Conservation (phyloP, 352 stramenopile species). For the Chrysophaeum taylorii region DNA sequence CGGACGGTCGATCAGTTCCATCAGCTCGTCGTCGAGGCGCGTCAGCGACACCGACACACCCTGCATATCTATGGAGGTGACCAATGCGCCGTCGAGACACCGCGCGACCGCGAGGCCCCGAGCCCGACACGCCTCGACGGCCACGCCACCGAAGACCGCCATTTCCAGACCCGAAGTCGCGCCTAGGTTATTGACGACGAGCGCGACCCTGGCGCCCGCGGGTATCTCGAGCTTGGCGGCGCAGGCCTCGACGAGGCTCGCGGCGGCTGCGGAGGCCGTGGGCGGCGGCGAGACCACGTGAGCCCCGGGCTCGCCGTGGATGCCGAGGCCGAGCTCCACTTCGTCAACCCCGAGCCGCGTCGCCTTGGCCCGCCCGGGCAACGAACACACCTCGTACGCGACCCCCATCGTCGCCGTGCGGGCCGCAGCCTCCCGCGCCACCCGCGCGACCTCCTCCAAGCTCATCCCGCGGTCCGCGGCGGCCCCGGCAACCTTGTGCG, state of each 20-base stretch:
- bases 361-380: constrained; percentile 67
- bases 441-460: constrained; percentile 50
- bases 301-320: constrained; percentile 78
- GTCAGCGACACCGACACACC: constrained; percentile 75
- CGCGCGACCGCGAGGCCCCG: constrained; percentile 60
- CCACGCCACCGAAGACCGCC: constrained; percentile 63
- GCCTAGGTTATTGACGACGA: constrained; percentile 94
- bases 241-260: constrained; percentile 49
- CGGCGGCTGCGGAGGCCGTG: constrained; percentile 45
- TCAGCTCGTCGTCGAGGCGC: constrained; percentile 44
- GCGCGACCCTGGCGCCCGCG: constrained; percentile 43
- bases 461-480: constrained; percentile 59
- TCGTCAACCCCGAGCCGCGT: constrained; percentile 43
- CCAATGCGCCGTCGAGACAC: constrained; percentile 78
- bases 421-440: constrained; percentile 48
- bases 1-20: constrained; percentile 41
- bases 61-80: constrained; percentile 94
- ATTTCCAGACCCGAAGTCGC: constrained; percentile 88
- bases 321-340: constrained; percentile 87
- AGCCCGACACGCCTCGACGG: constrained; percentile 23
- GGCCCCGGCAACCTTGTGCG: constrained; percentile 90
- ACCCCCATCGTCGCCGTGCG: constrained; percentile 84
- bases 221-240: constrained; percentile 43
- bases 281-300: constrained; percentile 39
- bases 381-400: constrained; percentile 79